Conservation (phyloP, 768 basidiomycete genomes). For the Pulveroboletus ravenelii region DNA sequence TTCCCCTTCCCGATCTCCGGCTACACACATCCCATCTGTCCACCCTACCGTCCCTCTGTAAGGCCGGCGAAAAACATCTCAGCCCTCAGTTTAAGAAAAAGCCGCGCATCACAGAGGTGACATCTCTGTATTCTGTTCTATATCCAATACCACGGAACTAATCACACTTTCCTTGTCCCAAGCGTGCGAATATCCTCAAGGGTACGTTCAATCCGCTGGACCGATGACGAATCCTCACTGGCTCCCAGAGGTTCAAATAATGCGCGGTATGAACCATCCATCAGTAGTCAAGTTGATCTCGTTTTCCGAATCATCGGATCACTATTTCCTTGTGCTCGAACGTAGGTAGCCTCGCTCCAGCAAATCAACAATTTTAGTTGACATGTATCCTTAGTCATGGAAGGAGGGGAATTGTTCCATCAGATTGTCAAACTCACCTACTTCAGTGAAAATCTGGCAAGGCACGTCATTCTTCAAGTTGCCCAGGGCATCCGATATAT, state of each 20-base stretch:
- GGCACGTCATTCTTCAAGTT: constrained; percentile 96
- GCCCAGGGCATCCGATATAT: constrained; percentile 91
- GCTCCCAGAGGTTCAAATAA: constrained; percentile 90
- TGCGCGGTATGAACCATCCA: constrained; percentile 93
- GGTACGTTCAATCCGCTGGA: constrained; percentile 36
- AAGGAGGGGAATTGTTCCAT: constrained; percentile 97
- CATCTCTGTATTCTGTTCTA: constrained; percentile 19
- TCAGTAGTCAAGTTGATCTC: constrained; percentile 86
- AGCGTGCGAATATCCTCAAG: constrained; percentile 98
- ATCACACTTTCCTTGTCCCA: constrained; percentile 12
- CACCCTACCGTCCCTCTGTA: constrained; percentile 29
- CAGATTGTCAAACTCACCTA: constrained; percentile 99
- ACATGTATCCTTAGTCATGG: constrained; percentile 64
- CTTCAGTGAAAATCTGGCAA: constrained; percentile 94
- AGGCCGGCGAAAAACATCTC: constrained; percentile 92
- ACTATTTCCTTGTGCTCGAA: constrained; percentile 94
- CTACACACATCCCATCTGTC: constrained; percentile 10
- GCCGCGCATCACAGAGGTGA: constrained; percentile 97
- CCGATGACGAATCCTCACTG: constrained; percentile 1
- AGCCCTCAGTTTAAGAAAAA: constrained; percentile 94
- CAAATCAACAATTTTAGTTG: constrained; percentile 3
- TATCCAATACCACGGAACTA: constrained; percentile 15
- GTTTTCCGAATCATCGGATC: constrained; percentile 88
- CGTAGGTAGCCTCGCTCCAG: constrained; percentile 43
- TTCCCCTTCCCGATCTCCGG: constrained; percentile 14